Base-by-base conservation (phyloP, 2,329 filamentous ascomycete genomes). In the Elsinoe fawcettii region DNA sequence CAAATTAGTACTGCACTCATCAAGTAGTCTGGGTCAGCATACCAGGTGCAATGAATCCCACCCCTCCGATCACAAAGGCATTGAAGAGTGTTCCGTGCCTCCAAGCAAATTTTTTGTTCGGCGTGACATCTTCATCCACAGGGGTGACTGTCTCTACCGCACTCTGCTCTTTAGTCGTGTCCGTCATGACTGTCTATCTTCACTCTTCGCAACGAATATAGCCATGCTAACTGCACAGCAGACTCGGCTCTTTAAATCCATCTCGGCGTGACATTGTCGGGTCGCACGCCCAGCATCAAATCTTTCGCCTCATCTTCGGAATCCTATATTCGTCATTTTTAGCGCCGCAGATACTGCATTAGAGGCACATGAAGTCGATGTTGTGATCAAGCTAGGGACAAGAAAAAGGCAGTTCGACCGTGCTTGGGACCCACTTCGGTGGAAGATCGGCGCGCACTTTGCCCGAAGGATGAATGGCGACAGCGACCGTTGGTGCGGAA, bases 51-150 rank as follows among this genome's bases (percentile, higher is more conserved):
- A 78, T 68, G 61, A 80, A 80, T 1, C 77, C 79, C 0, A 80
- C 77, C 12, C 70, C 71, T 11, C 79, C 78, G 46, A 80, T 79
- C 14, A 81, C 70, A 49, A 75, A 75, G 37, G 77, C 77, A 63
- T 81, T 79, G 70, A 79, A 80, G 1, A 81, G 46, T n/a, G 22
- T 51, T 18, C 25, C 30, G 23, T 36, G 46, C 7, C 30, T 32
- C 46, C 46, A 51, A n/a, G 46, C 41, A 44, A 44, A 23, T 23
- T 23, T 44, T 5, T 23, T 4, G 6, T 44, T 44, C 9, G 16
- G 41, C 9, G 18, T 23, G 18, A 23, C 22, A 23, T 44, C 41
- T 23, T 44, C 41, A 16, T 5, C 18, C 5, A 44, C 41, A 2
- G 41, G 41, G 11, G 18, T 18, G 18, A 44, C 41, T 6, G 41